phyloP scores from a whole-genome alignment of 345 rosid species.

The Salix arbutifolia region DNA sequence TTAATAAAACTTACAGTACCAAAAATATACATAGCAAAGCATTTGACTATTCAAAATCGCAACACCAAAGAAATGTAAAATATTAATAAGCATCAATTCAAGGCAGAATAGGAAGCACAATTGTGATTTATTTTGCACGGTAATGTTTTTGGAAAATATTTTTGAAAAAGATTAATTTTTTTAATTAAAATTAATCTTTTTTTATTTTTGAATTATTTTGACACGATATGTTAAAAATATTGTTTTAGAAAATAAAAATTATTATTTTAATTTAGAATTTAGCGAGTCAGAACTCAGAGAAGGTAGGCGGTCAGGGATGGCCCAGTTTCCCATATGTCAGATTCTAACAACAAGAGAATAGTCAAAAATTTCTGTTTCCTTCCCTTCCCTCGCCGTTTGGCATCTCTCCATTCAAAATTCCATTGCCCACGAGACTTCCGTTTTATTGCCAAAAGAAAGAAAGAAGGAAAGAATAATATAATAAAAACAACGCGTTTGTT shows the following conservation, averaged over 20 bases:
- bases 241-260: too few relatives aligned
- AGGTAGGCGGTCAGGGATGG: slow-evolving; percentile 25
- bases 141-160: too few relatives aligned
- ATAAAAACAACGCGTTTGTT: slow-evolving; percentile 4
- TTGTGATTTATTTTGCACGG: not conserved
- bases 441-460: not conserved
- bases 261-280: too few relatives aligned
- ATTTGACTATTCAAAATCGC: not conserved
- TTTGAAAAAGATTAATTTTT: too few relatives aligned
- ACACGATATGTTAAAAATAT: too few relatives aligned
- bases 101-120: not conserved
- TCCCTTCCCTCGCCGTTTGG: not conserved
- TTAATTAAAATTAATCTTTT: too few relatives aligned
- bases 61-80: not conserved
- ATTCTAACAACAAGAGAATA: not conserved
- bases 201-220: too few relatives aligned
- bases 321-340: not conserved
- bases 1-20: not conserved
- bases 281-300: slow-evolving; percentile 11
- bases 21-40: not conserved
- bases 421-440: slow-evolving; percentile 20
- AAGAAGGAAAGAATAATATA: too few relatives aligned
- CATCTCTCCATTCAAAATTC: slow-evolving; percentile 4
- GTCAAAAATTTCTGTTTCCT: slow-evolving; percentile 14
- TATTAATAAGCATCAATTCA: not conserved